Percentiles rank a stretch among this genome's conserved stretches.
These are phyloP conservation scores for Parietichytrium sp. DNA, from an alignment of 108 stramenopile genomes.

Conservation along the genomic window DNA sequence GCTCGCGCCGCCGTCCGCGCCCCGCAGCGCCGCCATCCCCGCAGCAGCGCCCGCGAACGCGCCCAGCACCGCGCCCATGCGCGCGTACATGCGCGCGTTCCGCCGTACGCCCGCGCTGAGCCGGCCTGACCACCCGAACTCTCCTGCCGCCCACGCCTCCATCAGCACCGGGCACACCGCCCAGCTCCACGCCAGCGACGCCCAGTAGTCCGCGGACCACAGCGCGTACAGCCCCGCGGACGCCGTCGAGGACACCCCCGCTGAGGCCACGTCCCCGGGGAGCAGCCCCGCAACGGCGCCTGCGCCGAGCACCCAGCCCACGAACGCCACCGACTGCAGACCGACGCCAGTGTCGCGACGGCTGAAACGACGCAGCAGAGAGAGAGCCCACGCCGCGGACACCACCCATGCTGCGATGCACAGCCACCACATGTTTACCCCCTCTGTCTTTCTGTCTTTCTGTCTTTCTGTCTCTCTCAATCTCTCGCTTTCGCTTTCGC, in stretches of 20 bases:
- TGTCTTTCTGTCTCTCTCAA: too few relatives aligned
- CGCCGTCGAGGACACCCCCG: background rate
- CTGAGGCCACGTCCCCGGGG: background rate
- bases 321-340: too few relatives aligned
- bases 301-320: background rate
- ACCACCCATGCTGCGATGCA: too few relatives aligned
- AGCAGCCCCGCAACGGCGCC: background rate
- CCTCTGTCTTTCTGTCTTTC: too few relatives aligned
- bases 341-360: too few relatives aligned
- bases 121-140: background rate
- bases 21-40: background rate
- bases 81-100: background rate
- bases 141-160: background rate
- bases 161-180: background rate
- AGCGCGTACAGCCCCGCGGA: background rate
- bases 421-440: too few relatives aligned
- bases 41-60: background rate
- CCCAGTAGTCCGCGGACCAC: conserved; percentile 20
- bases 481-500: too few relatives aligned
- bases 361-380: too few relatives aligned
- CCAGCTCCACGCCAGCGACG: background rate
- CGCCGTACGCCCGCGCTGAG: background rate
- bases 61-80: background rate
- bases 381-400: too few relatives aligned
- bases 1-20: background rate